These are phyloP conservation scores for Lentinus tigrinus DNA, from an alignment of 768 basidiomycete genomes.

Conservation along the genomic window DNA sequence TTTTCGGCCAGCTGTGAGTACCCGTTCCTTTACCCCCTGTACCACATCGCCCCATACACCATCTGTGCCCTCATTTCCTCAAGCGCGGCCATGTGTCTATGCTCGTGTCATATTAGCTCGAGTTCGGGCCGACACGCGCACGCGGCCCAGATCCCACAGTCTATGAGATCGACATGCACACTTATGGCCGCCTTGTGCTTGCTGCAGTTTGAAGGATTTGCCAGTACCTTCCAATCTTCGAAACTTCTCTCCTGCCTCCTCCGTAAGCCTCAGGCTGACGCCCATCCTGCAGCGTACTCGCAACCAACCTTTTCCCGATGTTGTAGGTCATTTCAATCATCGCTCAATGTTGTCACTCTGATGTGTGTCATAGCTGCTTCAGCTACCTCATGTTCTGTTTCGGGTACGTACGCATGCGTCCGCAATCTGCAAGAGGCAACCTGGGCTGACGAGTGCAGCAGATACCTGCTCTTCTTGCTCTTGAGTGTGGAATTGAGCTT, in stretches of 20 bases:
- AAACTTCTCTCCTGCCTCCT: too few relatives aligned
- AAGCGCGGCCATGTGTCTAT: too few relatives aligned
- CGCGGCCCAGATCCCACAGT: too few relatives aligned
- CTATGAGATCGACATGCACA: too few relatives aligned
- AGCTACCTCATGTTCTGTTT: neutral
- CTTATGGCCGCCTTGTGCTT: too few relatives aligned
- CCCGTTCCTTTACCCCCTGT: neutral
- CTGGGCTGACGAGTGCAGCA: neutral
- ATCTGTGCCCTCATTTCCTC: too few relatives aligned
- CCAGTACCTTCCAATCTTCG: too few relatives aligned
- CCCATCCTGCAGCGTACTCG: neutral
- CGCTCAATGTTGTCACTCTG: neutral
- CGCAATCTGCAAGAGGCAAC: too few relatives aligned
- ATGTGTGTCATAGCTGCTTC: neutral
- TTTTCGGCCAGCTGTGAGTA: constrained; percentile 2
- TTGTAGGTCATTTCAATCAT: neutral
- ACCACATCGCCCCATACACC: neutral
- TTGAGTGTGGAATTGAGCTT: constrained; percentile 19
- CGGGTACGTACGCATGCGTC: neutral
- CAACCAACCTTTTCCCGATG: neutral
- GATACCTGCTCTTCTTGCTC: constrained; percentile 1
- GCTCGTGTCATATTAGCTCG: too few relatives aligned
- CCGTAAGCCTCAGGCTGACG: too few relatives aligned
- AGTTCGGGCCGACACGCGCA: too few relatives aligned
- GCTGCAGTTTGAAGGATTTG: too few relatives aligned